Evolutionary conservation across 179 eudicot genomes (phyloP).

Genomic region (Silene noctiflora): DNA sequence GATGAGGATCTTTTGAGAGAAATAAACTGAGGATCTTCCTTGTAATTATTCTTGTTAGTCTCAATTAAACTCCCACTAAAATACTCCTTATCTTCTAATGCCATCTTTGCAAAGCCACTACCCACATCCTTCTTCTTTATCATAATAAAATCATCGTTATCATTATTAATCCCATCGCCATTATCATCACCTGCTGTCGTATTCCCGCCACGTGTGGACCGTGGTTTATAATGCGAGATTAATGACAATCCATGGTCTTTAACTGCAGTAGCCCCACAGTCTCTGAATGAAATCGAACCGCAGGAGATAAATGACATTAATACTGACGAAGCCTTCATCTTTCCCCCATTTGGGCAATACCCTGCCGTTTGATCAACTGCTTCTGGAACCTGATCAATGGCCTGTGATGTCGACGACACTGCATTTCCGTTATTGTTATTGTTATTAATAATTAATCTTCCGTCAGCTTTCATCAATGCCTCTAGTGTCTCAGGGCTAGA

Average conservation of each 20-base stretch:
- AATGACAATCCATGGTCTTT: slow-evolving; percentile 52
- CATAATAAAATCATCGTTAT: slow-evolving; percentile 23
- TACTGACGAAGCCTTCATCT: slow-evolving; percentile 60
- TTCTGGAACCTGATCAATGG: slow-evolving; percentile 12
- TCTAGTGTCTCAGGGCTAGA: slow-evolving; percentile 86
- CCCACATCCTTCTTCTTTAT: slow-evolving; percentile 25
- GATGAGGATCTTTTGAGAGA: slow-evolving; percentile 64
- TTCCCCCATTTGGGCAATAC: slow-evolving; percentile 47
- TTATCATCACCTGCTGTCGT: slow-evolving; percentile 28
- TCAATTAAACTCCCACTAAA: slow-evolving; percentile 87
- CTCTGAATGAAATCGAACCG: slow-evolving; percentile 71
- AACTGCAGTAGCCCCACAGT: slow-evolving; percentile 47
- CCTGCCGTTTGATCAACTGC: slow-evolving; percentile 34
- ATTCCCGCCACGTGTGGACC: slow-evolving; percentile 64
- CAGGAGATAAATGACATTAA: slow-evolving; percentile 77
- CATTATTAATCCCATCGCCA: slow-evolving; percentile 9
- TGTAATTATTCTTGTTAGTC: slow-evolving; percentile 49
- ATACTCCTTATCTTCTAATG: slow-evolving; percentile 67
- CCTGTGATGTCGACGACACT: slow-evolving; percentile 7
- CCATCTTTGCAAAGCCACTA: slow-evolving; percentile 32
- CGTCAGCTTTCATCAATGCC: slow-evolving; percentile 70
- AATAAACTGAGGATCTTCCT: slow-evolving; percentile 21
- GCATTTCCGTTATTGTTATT: background rate
- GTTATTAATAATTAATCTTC: slow-evolving; percentile 25
- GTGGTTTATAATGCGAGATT: slow-evolving; percentile 52